These are phyloP conservation scores for Gossypium turneri DNA, from an alignment of 345 rosid species.

Conservation along the genomic window DNA sequence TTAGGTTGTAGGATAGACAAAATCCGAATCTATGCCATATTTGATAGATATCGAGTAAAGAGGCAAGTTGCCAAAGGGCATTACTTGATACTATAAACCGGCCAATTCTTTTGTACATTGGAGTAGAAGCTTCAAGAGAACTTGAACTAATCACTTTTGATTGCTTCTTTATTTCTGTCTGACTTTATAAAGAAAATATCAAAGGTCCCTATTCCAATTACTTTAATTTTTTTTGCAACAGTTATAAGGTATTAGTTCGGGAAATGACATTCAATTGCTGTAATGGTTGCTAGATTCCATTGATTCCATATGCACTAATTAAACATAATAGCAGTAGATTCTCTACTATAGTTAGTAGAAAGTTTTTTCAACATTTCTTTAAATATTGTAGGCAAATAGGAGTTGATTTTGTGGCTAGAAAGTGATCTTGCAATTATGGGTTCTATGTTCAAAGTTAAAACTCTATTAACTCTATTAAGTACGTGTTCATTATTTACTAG, in stretches of 20 bases:
- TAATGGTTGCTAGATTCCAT: not conserved
- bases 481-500: too few species aligned
- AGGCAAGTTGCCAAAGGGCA: not conserved
- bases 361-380: not conserved
- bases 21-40: conserved; percentile 1
- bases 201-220: not conserved
- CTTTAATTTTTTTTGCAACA: not conserved
- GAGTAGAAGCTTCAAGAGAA: conserved; percentile 6
- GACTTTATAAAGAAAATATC: conserved; percentile 7
- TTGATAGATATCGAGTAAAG: not conserved
- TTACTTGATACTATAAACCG: not conserved
- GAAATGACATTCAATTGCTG: not conserved
- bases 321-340: not conserved
- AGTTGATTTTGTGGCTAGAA: not conserved
- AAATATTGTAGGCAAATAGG: not conserved
- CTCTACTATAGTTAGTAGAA: not conserved
- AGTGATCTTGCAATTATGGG: not conserved
- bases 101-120: too few species aligned
- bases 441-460: not conserved
- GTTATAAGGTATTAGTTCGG: conserved; percentile 3
- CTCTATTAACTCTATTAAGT: too few species aligned
- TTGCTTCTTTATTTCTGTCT: not conserved
- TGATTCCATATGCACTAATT: not conserved
- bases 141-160: not conserved
- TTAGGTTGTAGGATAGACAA: not conserved